A percentile compares a stretch with the other conserved stretches of the same genome.
Conservation (phyloP, 2,329 filamentous ascomycete species). For the Beauveria brongniartii region DNA sequence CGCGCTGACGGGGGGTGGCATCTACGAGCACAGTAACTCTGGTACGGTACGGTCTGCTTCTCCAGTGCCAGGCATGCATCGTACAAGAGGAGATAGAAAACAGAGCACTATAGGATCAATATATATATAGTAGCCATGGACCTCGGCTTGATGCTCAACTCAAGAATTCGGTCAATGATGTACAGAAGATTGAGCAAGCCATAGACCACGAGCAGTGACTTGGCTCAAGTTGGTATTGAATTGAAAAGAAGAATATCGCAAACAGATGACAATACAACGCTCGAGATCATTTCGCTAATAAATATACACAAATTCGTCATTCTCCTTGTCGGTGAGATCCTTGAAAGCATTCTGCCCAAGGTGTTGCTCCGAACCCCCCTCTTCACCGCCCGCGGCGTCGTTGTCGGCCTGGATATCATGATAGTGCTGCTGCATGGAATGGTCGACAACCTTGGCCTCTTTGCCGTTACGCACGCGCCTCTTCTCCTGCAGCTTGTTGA, state of each 20-base stretch:
- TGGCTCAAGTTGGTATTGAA: too few relatives aligned
- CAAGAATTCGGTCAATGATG: too few relatives aligned
- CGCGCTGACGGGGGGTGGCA: too few relatives aligned
- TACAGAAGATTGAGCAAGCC: background rate
- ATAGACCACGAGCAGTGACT: too few relatives aligned
- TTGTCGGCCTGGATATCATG: constrained; percentile 15
- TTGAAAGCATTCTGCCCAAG: constrained; percentile 44
- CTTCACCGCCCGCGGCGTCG: constrained; percentile 21
- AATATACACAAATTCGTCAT: constrained; percentile 61
- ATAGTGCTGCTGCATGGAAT: constrained; percentile 51
- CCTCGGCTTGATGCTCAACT: too few relatives aligned
- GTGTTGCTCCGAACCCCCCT: constrained; percentile 13
- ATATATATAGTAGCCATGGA: too few relatives aligned
- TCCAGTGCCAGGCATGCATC: too few relatives aligned
- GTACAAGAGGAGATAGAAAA: too few relatives aligned
- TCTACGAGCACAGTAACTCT: too few relatives aligned
- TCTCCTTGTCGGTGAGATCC: constrained; percentile 57
- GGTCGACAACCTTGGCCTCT: constrained; percentile 48
- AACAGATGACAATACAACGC: background rate
- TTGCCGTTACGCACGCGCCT: constrained; percentile 53
- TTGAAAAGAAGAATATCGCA: background rate
- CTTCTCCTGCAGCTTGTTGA: constrained; percentile 49
- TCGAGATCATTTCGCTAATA: constrained; percentile 29
- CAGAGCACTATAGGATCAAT: too few relatives aligned
- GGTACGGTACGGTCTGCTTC: too few relatives aligned